Percentiles rank a stretch among this genome's conserved stretches.
These are phyloP conservation scores for Microstegium vimineum DNA, from an alignment of 176 grass and related monocot genomes.

Conservation along the genomic window DNA sequence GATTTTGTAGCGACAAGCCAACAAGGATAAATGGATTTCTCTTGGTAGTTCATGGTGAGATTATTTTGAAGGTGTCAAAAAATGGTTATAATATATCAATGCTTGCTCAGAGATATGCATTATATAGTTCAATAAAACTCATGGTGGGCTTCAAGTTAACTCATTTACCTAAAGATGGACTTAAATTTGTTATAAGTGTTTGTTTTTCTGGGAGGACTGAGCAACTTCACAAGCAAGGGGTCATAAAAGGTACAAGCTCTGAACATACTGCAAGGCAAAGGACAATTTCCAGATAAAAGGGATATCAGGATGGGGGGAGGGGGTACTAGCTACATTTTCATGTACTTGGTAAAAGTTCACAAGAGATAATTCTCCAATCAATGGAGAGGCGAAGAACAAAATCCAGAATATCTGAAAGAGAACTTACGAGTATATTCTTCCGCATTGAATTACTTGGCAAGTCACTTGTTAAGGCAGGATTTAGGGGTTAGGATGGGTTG, in stretches of 20 bases:
- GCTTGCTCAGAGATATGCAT: neutral
- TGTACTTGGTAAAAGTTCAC: neutral
- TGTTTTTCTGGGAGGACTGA: constrained; percentile 2
- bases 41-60: neutral
- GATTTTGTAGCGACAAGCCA: neutral
- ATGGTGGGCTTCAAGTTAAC: neutral
- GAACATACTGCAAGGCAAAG: neutral
- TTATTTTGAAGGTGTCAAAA: neutral
- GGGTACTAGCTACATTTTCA: neutral
- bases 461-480: neutral
- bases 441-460: constrained; percentile 4
- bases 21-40: neutral
- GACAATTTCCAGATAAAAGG: neutral
- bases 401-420: neutral
- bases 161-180: neutral
- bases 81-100: neutral
- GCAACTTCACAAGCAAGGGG: neutral
- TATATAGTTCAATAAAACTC: constrained; percentile 16
- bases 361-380: neutral
- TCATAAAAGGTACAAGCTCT: constrained; percentile 7
- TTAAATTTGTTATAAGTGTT: neutral
- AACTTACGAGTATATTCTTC: neutral
- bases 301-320: neutral
- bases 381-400: neutral
- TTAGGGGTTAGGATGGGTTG: constrained; percentile 3